Percentiles rank a stretch among this genome's conserved stretches.
phyloP scores from a whole-genome alignment of 257 asterid species.

The Solanum virginianum region DNA sequence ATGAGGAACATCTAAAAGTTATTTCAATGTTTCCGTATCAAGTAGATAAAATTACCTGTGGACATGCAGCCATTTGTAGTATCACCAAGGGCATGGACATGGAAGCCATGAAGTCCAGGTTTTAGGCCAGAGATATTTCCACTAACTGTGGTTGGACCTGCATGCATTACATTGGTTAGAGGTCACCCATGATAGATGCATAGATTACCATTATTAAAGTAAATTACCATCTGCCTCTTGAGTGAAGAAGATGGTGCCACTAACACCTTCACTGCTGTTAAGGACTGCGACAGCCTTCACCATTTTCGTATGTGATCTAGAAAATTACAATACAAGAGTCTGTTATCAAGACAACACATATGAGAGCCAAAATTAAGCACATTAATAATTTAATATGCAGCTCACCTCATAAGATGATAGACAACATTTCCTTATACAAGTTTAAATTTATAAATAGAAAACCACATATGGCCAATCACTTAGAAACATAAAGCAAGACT shows the following conservation, averaged over 20 bases:
- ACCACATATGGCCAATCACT: neutral
- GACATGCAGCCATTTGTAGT: conserved; percentile 99
- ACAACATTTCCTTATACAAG: neutral
- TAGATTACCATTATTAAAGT: neutral
- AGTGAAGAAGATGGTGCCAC: conserved; percentile 58
- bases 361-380: neutral
- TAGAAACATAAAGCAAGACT: neutral
- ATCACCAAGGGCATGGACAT: conserved; percentile 98
- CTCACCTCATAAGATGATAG: neutral
- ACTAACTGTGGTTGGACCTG: conserved; percentile 74
- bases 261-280: conserved; percentile 81
- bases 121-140: conserved; percentile 73
- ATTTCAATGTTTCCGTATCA: neutral
- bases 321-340: neutral
- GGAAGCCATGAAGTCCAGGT: conserved; percentile 95
- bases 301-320: conserved; percentile 69
- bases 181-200: neutral
- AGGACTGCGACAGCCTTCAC: conserved; percentile 94
- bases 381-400: neutral
- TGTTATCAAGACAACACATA: neutral
- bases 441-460: neutral
- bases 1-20: neutral
- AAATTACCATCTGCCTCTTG: conserved; percentile 82
- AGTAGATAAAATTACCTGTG: conserved; percentile 48
- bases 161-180: neutral